Evolutionary conservation across 495 filamentous ascomycete genomes (phyloP).

Genomic region (Daldinia vernicosa): DNA sequence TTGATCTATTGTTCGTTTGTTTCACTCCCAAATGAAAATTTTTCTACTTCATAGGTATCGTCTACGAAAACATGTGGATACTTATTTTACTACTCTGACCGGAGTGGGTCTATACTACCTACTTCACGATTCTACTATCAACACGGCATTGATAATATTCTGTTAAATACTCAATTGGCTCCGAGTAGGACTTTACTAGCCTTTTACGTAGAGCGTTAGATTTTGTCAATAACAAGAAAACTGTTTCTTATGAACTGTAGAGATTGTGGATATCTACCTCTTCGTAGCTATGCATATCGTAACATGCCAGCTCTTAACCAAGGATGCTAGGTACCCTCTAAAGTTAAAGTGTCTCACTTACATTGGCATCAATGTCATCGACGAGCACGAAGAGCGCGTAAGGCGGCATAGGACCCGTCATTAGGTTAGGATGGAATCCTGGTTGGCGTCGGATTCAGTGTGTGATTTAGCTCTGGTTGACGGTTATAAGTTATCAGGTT

Average conservation of each 20-base stretch:
- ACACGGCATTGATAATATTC: neutral
- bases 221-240: too few species aligned
- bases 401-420: neutral
- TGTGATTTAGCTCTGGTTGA: neutral
- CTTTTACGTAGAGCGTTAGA: too few species aligned
- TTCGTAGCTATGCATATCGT: too few species aligned
- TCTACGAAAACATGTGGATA: neutral
- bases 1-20: too few species aligned
- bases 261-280: too few species aligned
- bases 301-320: too few species aligned
- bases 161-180: too few species aligned
- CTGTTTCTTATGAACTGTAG: too few species aligned
- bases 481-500: neutral
- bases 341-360: neutral
- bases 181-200: too few species aligned
- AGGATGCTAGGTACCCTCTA: neutral
- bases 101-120: neutral
- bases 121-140: neutral
- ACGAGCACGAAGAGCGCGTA: neutral
- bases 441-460: neutral
- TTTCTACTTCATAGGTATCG: neutral
- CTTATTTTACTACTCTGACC: neutral
- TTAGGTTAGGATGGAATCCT: neutral
- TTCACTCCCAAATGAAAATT: too few species aligned
- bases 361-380: neutral